These are phyloP conservation scores for Dendrobium huoshanense DNA, from an alignment of 106 monocot genomes.

Conservation along the genomic window DNA sequence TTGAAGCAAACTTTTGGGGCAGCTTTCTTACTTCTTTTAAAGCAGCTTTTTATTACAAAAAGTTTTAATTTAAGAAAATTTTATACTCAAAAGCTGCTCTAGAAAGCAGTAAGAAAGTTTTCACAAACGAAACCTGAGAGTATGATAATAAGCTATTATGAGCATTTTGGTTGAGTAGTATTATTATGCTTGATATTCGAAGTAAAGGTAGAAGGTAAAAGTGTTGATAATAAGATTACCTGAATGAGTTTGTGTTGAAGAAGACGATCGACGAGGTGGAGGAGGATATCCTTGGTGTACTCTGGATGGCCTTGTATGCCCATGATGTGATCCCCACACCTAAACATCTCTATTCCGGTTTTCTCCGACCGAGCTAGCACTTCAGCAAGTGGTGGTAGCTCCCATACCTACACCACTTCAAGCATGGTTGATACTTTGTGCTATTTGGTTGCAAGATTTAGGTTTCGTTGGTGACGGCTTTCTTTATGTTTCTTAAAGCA, in stretches of 20 bases:
- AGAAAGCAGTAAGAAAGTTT: too few species aligned
- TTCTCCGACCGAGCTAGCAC: constrained; percentile 37
- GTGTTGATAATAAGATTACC: constrained; percentile 6
- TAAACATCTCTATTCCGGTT: constrained; percentile 40
- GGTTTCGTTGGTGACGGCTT: too few species aligned
- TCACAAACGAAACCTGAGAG: too few species aligned
- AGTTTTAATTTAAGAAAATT: too few species aligned
- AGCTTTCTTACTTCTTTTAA: too few species aligned
- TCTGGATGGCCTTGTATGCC: constrained; percentile 57
- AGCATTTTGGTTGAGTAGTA: too few species aligned
- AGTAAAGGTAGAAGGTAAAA: neutral
- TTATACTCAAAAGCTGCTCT: too few species aligned
- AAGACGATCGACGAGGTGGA: constrained; percentile 26
- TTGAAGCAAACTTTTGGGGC: neutral
- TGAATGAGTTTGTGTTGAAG: constrained; percentile 17
- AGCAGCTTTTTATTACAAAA: too few species aligned
- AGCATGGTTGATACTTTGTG: neutral
- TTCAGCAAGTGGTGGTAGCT: constrained; percentile 21
- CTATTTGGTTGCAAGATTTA: neutral
- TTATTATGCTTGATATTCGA: too few species aligned
- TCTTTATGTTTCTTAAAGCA: too few species aligned
- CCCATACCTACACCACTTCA: constrained; percentile 22
- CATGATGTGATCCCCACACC: constrained; percentile 30
- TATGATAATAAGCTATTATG: neutral
- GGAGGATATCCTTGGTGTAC: constrained; percentile 40